Evolutionary conservation across 306 rosid species (phyloP), one percentile per base, ranked within the genome.

Genomic region (Mimosa bimucronata): DNA sequence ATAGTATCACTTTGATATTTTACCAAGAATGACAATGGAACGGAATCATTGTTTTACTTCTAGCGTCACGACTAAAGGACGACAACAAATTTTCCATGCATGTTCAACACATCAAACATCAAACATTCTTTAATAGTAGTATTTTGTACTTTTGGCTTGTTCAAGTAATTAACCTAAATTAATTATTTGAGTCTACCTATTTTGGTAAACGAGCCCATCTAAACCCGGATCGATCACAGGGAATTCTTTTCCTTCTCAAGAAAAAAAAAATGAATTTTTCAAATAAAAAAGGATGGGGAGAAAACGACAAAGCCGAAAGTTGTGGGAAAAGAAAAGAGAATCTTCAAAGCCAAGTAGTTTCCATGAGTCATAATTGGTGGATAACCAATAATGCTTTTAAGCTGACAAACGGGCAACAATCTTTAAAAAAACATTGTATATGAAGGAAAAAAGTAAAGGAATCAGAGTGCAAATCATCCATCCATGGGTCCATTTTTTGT

Each of bases 251-350:
- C 64, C 21, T 46, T 72, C 65, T 12, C 25, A 11, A 30, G 31
- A 34, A 73, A 73, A 50, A 50, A 19, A 30, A 9, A 19, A n/a
- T n/a, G n/a, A n/a, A n/a, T n/a, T 30, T 16, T 10, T 73, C 48
- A 0, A 13, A 19, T 26, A 67, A 57, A 52, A 86, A 77, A 23
- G 26, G 0, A 28, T 25, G 21, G 23, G 44, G 70, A 23, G 68
- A 23, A 31, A 57, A 45, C 25, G 53, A 70, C 26, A 57, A 46
- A 86, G 79, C 85, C 83, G 82, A 83, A 77, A 86, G 89, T 83
- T 13, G 72, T 73, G 81, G 81, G 53, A 77, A 45, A 74, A 81
- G 66, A 13, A 69, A 41, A 67, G 65, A 80, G 72, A 80, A 73
- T 79, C 68, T 77, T 21, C 66, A 62, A 67, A 82, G 55, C 70